Base-by-base conservation (phyloP, 2,329 filamentous ascomycete species). In the Pseudogymnoascus sp. region DNA sequence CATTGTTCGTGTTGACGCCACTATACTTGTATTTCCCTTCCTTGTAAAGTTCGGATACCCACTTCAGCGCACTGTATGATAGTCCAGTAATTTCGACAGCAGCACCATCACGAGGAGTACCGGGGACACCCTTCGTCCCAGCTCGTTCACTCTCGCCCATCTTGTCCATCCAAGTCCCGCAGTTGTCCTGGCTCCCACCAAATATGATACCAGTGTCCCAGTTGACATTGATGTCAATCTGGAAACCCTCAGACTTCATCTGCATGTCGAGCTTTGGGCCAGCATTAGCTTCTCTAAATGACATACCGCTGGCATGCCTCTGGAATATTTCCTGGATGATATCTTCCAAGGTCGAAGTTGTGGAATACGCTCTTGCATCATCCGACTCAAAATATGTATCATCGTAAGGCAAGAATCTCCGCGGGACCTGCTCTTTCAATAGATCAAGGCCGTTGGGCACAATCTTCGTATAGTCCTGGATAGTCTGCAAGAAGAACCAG, bases 131-230 rank as follows among this genome's bases (percentile, higher is more conserved):
- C 78, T 97, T 97, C 72, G 87, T 96, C 64, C 89, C 88, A 14
- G 96, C 95, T 66, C 87, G 90, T 67, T 90, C 86, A 67, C 92
- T 96, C 75, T 99, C 95, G n/a, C 95, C 95, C 95, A 99, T 99
- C 83, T 99, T 99, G 81, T 99, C 95, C 92, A 97, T 97, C 95
- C 95, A 99, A 1, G 95, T 99, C 62, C 95, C 95, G 71, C 96
- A 99, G 76, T 99, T 99, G 77, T 79, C 83, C 73, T 97, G 93
- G 72, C 91, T 97, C 36, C 96, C 95, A 63, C 96, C 95, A 71
- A 96, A 96, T 64, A 99, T 87, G 67, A 99, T 84, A 21, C 95
- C 96, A 4, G 86, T 95, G 34, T 83, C 79, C 93, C 93, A 97
- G 73, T 99, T 93, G 10, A 96, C 90, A 65, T 89, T 85, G 69